Conservation (phyloP, 768 basidiomycete genomes). For the Xanthoconium purpureum region DNA sequence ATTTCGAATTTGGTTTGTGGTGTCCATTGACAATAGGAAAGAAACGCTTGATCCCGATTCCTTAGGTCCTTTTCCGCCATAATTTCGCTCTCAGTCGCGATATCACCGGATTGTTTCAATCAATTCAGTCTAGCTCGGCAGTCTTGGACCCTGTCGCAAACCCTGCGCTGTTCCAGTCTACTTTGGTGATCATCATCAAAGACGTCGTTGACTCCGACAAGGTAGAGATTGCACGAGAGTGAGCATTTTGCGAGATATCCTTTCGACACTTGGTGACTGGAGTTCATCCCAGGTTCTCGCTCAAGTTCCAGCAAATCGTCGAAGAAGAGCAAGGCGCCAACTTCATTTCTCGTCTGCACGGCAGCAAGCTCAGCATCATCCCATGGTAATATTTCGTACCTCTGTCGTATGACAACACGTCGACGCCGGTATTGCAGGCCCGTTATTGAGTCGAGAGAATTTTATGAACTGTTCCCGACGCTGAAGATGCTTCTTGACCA, state of each 20-base stretch:
- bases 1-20: conserved; percentile 57
- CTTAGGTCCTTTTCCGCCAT: conserved; percentile 60
- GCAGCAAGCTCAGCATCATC: conserved; percentile 52
- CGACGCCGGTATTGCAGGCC: conserved; percentile 29
- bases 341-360: conserved; percentile 58
- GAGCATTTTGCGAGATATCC: conserved; percentile 13
- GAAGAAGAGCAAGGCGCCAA: conserved; percentile 56
- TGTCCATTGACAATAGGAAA: not conserved
- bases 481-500: conserved; percentile 47
- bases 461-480: conserved; percentile 46
- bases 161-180: conserved; percentile 56
- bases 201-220: conserved; percentile 64
- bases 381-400: conserved; percentile 41
- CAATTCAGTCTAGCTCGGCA: conserved; percentile 54
- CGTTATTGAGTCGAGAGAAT: conserved; percentile 42
- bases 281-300: conserved; percentile 41
- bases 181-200: conserved; percentile 63
- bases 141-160: conserved; percentile 58
- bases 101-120: conserved; percentile 58
- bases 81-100: conserved; percentile 64
- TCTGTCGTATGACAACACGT: not conserved
- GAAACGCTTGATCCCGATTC: not conserved
- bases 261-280: not conserved
- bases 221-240: conserved; percentile 58
- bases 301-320: conserved; percentile 60